These are phyloP conservation scores for Potentilla sterilis DNA, from an alignment of 306 rosid genomes.

Conservation along the genomic window DNA sequence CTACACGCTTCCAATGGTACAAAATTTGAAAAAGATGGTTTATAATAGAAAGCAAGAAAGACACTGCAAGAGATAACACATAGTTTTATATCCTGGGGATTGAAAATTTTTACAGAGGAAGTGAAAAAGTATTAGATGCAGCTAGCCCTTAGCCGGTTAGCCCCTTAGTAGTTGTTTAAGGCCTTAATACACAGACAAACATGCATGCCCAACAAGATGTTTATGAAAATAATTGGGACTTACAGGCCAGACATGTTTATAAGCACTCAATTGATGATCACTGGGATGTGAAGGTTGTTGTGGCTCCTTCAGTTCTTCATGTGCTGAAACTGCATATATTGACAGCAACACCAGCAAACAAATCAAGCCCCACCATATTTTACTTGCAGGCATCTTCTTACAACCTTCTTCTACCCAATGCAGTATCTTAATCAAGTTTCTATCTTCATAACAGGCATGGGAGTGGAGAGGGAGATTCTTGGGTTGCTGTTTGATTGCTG, in stretches of 20 bases:
- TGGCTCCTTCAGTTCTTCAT: neutral
- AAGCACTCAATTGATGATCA: slow-evolving; percentile 31
- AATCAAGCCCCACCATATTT: neutral
- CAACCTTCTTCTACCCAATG: neutral
- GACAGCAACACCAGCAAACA: neutral
- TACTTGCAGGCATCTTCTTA: slow-evolving; percentile 1
- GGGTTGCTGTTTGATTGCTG: neutral
- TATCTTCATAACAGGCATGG: neutral
- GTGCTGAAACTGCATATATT: slow-evolving; percentile 1
- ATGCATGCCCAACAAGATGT: neutral
- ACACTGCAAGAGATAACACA: neutral
- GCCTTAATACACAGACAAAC: neutral
- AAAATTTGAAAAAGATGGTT: neutral
- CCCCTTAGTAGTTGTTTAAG: neutral
- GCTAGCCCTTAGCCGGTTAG: neutral
- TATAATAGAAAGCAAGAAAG: neutral
- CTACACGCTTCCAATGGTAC: no score
- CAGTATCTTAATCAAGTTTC: neutral
- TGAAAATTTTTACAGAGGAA: neutral
- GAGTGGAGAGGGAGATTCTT: neutral
- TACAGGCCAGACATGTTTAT: slow-evolving; percentile 75
- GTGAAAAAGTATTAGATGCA: neutral
- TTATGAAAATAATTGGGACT: slow-evolving; percentile 7
- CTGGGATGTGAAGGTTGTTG: slow-evolving; percentile 1
- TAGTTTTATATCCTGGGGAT: neutral